phyloP scores from a whole-genome alignment of 176 grass and related monocot species.

The Oryza rufipogon region DNA sequence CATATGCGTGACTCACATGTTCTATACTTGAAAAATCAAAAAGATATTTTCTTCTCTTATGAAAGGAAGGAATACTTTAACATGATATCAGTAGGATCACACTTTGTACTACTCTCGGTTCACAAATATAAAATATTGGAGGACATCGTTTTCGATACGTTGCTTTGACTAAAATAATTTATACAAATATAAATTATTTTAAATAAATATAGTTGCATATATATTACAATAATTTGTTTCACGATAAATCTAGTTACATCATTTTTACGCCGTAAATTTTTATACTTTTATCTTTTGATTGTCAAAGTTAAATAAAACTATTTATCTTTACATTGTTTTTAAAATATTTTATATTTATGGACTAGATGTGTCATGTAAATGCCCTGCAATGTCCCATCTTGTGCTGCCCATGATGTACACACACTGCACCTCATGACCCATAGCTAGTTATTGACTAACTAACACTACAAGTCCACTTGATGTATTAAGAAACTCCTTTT shows the following conservation, averaged over 20 bases:
- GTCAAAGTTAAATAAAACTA: no score
- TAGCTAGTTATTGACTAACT: neutral
- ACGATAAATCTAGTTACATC: no score
- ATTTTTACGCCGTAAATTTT: no score
- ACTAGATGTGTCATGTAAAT: neutral
- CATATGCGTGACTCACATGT: conserved; percentile 18
- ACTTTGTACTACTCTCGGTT: neutral
- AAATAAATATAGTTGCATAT: no score
- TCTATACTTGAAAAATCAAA: neutral
- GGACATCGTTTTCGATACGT: no score
- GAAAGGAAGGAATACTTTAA: neutral
- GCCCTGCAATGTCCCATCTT: neutral
- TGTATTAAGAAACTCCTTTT: neutral
- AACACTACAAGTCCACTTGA: neutral
- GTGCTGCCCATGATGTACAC: conserved; percentile 12
- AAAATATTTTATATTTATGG: no score
- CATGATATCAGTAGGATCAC: neutral
- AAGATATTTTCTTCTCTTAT: neutral
- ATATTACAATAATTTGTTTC: no score
- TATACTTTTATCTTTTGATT: no score
- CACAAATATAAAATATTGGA: no score
- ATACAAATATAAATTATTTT: no score
- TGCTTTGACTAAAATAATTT: no score
- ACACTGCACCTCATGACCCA: neutral
- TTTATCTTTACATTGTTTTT: no score